Evolutionary conservation across 2,329 filamentous ascomycete species (phyloP).

Genomic region (Blumeriella jaapii): DNA sequence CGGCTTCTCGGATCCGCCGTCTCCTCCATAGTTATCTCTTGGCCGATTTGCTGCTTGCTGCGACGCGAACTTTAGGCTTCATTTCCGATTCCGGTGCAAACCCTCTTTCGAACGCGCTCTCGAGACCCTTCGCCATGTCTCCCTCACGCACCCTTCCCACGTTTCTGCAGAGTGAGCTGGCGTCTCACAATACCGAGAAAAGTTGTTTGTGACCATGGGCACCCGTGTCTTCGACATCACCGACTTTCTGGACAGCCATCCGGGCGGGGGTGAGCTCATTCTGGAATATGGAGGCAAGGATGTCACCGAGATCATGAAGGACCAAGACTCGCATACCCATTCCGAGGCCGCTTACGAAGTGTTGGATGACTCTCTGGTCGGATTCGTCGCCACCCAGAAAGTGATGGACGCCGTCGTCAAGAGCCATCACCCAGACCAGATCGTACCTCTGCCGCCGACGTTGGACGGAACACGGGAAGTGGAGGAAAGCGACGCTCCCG

Average conservation of each 20-base stretch:
- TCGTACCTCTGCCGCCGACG: constrained; percentile 41
- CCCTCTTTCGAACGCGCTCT: neutral
- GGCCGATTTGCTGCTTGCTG: too few relatives aligned
- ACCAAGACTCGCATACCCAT: constrained; percentile 72
- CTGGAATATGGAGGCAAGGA: constrained; percentile 87
- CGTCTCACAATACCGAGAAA: constrained; percentile 63
- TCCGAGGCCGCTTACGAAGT: constrained; percentile 94
- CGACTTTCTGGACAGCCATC: constrained; percentile 79
- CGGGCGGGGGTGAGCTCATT: constrained; percentile 79
- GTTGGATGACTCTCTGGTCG: constrained; percentile 74
- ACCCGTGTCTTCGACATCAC: constrained; percentile 92
- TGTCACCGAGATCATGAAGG: constrained; percentile 68
- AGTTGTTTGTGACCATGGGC: constrained; percentile 88
- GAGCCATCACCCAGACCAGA: constrained; percentile 28
- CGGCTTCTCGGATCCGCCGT: too few relatives aligned
- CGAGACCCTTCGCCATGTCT: constrained; percentile 40
- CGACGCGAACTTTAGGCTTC: neutral
- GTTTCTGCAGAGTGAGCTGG: constrained; percentile 69
- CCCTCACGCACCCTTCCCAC: constrained; percentile 73
- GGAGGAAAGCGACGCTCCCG: constrained; percentile 27
- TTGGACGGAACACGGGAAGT: constrained; percentile 37
- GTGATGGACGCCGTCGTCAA: constrained; percentile 28
- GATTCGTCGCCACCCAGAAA: constrained; percentile 56
- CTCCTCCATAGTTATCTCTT: too few relatives aligned
- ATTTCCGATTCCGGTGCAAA: neutral